Percentiles rank a stretch among this genome's conserved stretches.
These are phyloP conservation scores for Leptomonas pyrrhocoris DNA, from an alignment of 208 protist genomes.

Conservation along the genomic window DNA sequence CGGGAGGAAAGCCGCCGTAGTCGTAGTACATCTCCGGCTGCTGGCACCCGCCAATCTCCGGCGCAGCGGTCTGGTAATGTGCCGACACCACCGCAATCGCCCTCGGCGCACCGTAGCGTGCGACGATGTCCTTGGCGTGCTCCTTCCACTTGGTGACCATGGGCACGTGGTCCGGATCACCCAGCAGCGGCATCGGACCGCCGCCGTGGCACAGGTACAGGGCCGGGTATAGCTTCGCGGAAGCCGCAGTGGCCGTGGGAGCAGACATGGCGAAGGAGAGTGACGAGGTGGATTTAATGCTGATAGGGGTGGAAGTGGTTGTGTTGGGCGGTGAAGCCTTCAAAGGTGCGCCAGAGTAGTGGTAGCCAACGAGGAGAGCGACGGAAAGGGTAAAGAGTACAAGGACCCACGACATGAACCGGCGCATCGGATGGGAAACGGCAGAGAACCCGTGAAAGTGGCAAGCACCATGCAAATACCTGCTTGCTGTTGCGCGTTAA, in stretches of 20 bases:
- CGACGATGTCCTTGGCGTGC: slow-evolving; percentile 39
- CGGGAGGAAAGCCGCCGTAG: slow-evolving; percentile 85
- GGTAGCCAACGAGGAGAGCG: slow-evolving; percentile 9
- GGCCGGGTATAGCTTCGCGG: slow-evolving; percentile 46
- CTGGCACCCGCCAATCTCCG: slow-evolving; percentile 41
- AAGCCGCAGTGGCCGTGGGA: not conserved
- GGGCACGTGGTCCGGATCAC: slow-evolving; percentile 38
- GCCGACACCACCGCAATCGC: slow-evolving; percentile 83
- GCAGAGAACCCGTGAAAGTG: too few species aligned
- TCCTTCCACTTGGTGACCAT: slow-evolving; percentile 43
- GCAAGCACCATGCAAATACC: too few species aligned
- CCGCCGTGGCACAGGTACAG: slow-evolving; percentile 74
- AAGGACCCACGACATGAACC: slow-evolving; percentile 7
- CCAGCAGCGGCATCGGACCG: slow-evolving; percentile 70
- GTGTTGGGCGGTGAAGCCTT: not conserved
- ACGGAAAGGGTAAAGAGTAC: slow-evolving; percentile 9
- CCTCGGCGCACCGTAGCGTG: slow-evolving; percentile 43
- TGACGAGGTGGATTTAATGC: not conserved
- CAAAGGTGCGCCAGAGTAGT: not conserved
- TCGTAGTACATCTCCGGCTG: slow-evolving; percentile 78
- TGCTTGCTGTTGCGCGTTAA: too few species aligned
- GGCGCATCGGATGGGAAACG: too few species aligned
- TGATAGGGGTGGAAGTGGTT: not conserved
- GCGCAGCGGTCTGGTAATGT: slow-evolving; percentile 70
- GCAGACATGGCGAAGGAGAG: not conserved